phyloP scores from a whole-genome alignment of 768 basidiomycete species.

The Sarcomyxa edulis region DNA sequence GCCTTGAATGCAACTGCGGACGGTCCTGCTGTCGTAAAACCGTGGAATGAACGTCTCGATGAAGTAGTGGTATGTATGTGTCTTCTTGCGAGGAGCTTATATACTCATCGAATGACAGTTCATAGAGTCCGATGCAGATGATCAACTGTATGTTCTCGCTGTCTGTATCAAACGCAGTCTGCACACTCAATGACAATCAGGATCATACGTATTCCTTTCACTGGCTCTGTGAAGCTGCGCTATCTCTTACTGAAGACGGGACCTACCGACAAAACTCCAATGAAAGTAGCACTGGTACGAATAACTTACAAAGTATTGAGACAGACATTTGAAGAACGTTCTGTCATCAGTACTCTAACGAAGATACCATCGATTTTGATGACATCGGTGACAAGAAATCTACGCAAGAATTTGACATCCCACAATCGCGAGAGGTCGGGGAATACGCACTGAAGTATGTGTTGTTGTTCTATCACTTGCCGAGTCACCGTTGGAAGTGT shows the following conservation, averaged over 20 bases:
- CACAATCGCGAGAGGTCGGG: slow-evolving; percentile 63
- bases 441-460: slow-evolving; percentile 81
- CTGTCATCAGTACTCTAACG: slow-evolving; percentile 71
- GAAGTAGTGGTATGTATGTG: slow-evolving; percentile 54
- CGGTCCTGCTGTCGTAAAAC: slow-evolving; percentile 69
- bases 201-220: slow-evolving; percentile 84
- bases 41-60: slow-evolving; percentile 75
- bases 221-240: slow-evolving; percentile 78
- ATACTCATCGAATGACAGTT: slow-evolving; percentile 43
- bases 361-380: slow-evolving; percentile 76
- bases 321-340: too few species aligned
- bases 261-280: slow-evolving; percentile 72
- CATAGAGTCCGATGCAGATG: slow-evolving; percentile 87
- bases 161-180: not conserved
- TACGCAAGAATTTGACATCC: slow-evolving; percentile 68
- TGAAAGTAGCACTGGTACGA: slow-evolving; percentile 64
- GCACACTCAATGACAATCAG: slow-evolving; percentile 27
- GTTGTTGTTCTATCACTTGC: not conserved
- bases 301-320: too few species aligned
- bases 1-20: slow-evolving; percentile 60
- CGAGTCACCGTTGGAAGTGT: not conserved
- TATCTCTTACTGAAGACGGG: slow-evolving; percentile 82
- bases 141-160: slow-evolving; percentile 59
- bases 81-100: too few species aligned
- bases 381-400: slow-evolving; percentile 59